phyloP scores from a whole-genome alignment of 495 filamentous ascomycete species.

The Elaphomyces granulatus region DNA sequence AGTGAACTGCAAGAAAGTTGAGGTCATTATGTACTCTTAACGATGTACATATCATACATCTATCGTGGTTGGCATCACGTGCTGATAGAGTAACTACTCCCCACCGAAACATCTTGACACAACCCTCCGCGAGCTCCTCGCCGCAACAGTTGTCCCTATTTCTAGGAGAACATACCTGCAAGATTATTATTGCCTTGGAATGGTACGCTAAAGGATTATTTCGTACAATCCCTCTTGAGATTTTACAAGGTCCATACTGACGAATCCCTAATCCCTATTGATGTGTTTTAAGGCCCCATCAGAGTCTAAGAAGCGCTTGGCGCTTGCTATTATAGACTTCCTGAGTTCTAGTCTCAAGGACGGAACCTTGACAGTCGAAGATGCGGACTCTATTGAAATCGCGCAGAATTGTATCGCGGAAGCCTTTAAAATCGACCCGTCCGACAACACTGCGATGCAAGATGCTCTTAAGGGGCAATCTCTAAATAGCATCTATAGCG shows the following conservation, averaged over 20 bases:
- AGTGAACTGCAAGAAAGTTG: background rate
- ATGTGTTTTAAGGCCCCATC: constrained; percentile 35
- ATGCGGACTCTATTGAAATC: constrained; percentile 82
- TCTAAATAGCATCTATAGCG: constrained; percentile 77
- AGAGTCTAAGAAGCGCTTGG: constrained; percentile 87
- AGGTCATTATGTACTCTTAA: background rate
- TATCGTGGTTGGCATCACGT: constrained; percentile 6
- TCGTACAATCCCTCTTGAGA: no score
- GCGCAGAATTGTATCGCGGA: constrained; percentile 87
- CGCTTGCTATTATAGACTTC: constrained; percentile 94
- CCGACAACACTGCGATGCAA: constrained; percentile 54
- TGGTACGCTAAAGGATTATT: no score
- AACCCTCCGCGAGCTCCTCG: no score
- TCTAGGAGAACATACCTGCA: no score
- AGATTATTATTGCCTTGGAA: no score
- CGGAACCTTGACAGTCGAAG: constrained; percentile 72
- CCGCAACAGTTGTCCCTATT: no score
- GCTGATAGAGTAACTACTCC: background rate
- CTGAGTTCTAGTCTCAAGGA: constrained; percentile 72
- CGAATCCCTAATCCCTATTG: no score
- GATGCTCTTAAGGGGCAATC: constrained; percentile 72
- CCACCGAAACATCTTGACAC: constrained; percentile 6
- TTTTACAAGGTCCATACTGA: no score
- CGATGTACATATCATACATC: no score
- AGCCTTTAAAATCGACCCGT: constrained; percentile 82